A percentile compares a stretch with the other conserved stretches of the same genome.
phyloP scores from a whole-genome alignment of 805 yeast species.

The baker's yeast (Saccharomyces cerevisiae) region DNA sequence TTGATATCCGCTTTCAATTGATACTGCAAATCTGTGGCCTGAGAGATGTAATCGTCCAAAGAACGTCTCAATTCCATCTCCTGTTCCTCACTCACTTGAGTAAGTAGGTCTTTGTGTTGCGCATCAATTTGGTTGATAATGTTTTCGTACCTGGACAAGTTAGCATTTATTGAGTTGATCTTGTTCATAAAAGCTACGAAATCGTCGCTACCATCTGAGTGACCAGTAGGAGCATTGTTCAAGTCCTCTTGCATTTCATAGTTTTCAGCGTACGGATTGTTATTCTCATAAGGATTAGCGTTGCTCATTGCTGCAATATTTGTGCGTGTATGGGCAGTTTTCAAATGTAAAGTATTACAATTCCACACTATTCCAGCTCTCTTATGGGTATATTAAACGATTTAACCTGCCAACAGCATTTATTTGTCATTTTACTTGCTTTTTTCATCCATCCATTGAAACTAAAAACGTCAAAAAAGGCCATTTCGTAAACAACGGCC shows the following conservation, averaged over 20 bases:
- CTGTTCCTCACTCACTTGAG: constrained; percentile 62
- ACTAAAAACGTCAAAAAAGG: background rate
- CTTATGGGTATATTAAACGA: background rate
- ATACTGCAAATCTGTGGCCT: constrained; percentile 66
- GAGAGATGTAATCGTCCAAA: constrained; percentile 64
- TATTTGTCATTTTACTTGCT: background rate
- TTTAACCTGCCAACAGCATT: background rate
- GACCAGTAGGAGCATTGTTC: background rate
- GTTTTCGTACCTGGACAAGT: constrained; percentile 59
- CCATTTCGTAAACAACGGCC: background rate
- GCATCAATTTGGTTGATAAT: constrained; percentile 58
- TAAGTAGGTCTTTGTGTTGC: constrained; percentile 58
- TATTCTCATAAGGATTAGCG: constrained; percentile 14
- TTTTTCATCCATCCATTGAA: background rate
- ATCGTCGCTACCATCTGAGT: constrained; percentile 24
- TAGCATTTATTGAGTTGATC: constrained; percentile 56
- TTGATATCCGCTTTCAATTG: constrained; percentile 67
- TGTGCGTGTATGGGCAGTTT: background rate
- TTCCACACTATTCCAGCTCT: background rate
- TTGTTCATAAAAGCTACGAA: constrained; percentile 58
- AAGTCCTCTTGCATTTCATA: constrained; percentile 8
- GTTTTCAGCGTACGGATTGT: constrained; percentile 10
- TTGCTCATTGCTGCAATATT: constrained; percentile 10
- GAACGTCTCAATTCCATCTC: constrained; percentile 62
- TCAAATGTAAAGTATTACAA: background rate